Evolutionary conservation across 1,139 yeast genomes (phyloP), one percentile per base, ranked within the genome.

Genomic region (Tardiomyces depauwii): DNA sequence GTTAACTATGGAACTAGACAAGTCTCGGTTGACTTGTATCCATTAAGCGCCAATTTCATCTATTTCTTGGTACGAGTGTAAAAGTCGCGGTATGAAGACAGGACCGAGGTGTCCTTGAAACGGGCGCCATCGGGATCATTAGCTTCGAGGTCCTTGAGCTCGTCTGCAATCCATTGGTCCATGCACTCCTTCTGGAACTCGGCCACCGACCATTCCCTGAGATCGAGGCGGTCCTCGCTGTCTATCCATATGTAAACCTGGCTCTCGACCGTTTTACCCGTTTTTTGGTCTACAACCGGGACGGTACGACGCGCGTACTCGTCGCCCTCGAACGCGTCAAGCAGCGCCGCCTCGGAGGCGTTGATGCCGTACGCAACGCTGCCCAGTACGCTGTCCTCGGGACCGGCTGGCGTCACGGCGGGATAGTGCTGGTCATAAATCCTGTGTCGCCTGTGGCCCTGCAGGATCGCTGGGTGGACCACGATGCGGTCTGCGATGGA

Each of bases 321-420:
- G 32, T 49, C 51, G 3, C 54, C 54, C 43, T 51, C 54, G 42
- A 51, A 51, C 13, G 41, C 42, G 30, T 51, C 54, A 6, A 51
- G 42, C 21, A 21, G 40, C 14, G 18, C 30, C 4, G 49, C 18
- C 25, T 51, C 45, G 6, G 13, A 42, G 6, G 41, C 44, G 5
- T 49, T 30, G 11, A 51, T 10, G 28, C 44, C 39, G 18, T 44
- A 41, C 14, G 46, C 54, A 2, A 51, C 39, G 19, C 47, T 41
- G 6, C 54, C 54, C 2, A 16, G 27, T 5, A 51, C 51, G 5
- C 5, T 30, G 36, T 30, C 36, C 2, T 38, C 28, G 2, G 21
- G 14, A 7, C 41, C 44, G 2, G 40, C 18, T 2, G 44, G 28
- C 2, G 44, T 25, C 5, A 51, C 32, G 2, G 52, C 54, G 2